Percentiles rank a stretch among this genome's conserved stretches.
phyloP scores from a whole-genome alignment of 192 early-diverging fungal genomes.

The Dissophora ornata region DNA sequence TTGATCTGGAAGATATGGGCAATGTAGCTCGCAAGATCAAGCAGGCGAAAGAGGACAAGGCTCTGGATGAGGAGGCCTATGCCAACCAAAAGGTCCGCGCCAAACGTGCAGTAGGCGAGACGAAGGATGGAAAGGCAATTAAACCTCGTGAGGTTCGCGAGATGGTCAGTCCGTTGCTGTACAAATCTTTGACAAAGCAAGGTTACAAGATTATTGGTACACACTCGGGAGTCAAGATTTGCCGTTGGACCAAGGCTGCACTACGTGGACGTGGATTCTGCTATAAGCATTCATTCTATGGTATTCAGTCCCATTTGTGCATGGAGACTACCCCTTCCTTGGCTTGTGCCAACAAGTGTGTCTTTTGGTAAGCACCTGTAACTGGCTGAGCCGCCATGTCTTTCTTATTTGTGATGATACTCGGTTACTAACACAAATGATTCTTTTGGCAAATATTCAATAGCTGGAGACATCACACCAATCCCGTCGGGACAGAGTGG shows the following conservation, averaged over 20 bases:
- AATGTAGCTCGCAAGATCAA: slow-evolving; percentile 70
- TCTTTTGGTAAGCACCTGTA: slow-evolving; percentile 56
- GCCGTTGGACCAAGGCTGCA: slow-evolving; percentile 83
- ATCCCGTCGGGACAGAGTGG: slow-evolving; percentile 79
- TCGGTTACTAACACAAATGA: neutral
- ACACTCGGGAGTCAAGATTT: slow-evolving; percentile 80
- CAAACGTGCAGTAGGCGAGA: slow-evolving; percentile 57
- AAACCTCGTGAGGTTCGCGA: slow-evolving; percentile 62
- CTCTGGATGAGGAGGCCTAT: slow-evolving; percentile 64
- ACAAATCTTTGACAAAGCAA: slow-evolving; percentile 76
- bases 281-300: slow-evolving; percentile 84
- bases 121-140: slow-evolving; percentile 39
- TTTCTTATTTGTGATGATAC: too few species aligned
- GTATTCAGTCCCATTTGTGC: slow-evolving; percentile 78
- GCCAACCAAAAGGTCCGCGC: slow-evolving; percentile 55
- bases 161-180: slow-evolving; percentile 78
- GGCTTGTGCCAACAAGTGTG: slow-evolving; percentile 83
- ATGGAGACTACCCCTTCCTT: slow-evolving; percentile 83
- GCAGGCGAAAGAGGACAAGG: slow-evolving; percentile 59
- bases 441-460: neutral
- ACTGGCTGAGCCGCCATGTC: too few species aligned
- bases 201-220: slow-evolving; percentile 80
- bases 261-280: slow-evolving; percentile 78
- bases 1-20: slow-evolving; percentile 83
- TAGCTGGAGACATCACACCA: slow-evolving; percentile 79